phyloP scores from a whole-genome alignment of 257 asterid genomes.

The Solanum sparsipilum region DNA sequence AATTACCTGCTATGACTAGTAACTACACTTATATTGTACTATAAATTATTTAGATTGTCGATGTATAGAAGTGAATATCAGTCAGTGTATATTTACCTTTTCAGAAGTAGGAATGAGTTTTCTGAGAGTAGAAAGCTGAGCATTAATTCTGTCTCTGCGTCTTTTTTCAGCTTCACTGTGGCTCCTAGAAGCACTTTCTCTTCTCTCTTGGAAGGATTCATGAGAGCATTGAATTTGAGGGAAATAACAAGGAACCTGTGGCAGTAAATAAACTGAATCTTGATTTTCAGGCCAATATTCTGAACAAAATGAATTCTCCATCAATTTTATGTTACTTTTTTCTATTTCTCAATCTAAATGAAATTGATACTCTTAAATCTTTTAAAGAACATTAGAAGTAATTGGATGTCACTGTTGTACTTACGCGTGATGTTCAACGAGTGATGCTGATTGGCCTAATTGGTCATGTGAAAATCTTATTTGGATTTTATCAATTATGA shows the following conservation, averaged over 20 bases:
- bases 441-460: slow-evolving; percentile 35
- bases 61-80: background rate
- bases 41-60: background rate
- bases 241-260: slow-evolving; percentile 12
- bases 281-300: background rate
- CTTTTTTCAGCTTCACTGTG: slow-evolving; percentile 89
- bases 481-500: slow-evolving; percentile 43
- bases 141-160: slow-evolving; percentile 73
- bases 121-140: slow-evolving; percentile 68
- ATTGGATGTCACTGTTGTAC: slow-evolving; percentile 8
- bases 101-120: slow-evolving; percentile 74
- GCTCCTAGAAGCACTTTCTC: slow-evolving; percentile 34
- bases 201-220: slow-evolving; percentile 6
- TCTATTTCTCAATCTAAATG: background rate
- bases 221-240: background rate
- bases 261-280: slow-evolving; percentile 4
- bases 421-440: slow-evolving; percentile 13
- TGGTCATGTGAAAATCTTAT: slow-evolving; percentile 37
- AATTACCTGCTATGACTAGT: background rate
- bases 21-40: background rate
- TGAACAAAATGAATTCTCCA: background rate
- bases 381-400: background rate
- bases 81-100: slow-evolving; percentile 26
- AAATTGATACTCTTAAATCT: background rate
- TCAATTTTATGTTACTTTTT: background rate